These are phyloP conservation scores for Claviceps sp. DNA, from an alignment of 2,329 filamentous ascomycete species.

Conservation along the genomic window DNA sequence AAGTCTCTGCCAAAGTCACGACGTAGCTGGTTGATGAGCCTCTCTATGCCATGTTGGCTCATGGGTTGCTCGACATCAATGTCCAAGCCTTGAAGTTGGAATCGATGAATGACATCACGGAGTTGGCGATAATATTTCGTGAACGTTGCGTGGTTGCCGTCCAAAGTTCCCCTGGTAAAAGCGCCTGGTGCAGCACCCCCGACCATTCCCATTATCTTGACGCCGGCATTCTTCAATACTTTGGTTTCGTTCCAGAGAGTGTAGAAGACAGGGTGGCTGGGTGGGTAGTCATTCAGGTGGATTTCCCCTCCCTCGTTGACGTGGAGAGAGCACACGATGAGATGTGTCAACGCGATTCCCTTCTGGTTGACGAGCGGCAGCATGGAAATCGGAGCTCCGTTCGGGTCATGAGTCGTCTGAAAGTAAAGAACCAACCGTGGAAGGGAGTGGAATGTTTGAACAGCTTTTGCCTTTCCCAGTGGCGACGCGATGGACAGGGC, in stretches of 20 bases:
- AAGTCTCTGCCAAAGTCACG: slow-evolving; percentile 55
- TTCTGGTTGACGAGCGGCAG: slow-evolving; percentile 28
- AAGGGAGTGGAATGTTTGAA: neutral
- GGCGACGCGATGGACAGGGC: neutral
- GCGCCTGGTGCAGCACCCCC: slow-evolving; percentile 68
- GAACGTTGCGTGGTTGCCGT: slow-evolving; percentile 46
- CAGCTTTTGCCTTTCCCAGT: neutral
- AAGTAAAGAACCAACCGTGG: neutral
- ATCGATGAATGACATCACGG: slow-evolving; percentile 44
- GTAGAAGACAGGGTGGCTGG: slow-evolving; percentile 48
- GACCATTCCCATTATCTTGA: slow-evolving; percentile 73
- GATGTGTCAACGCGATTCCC: slow-evolving; percentile 47
- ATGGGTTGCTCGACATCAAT: slow-evolving; percentile 66
- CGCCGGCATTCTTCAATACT: slow-evolving; percentile 53
- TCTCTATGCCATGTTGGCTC: slow-evolving; percentile 49
- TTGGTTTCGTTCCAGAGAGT: slow-evolving; percentile 63
- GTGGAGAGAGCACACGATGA: slow-evolving; percentile 74
- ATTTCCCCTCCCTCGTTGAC: slow-evolving; percentile 53
- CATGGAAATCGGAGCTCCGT: slow-evolving; percentile 31
- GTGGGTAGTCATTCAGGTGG: slow-evolving; percentile 64
- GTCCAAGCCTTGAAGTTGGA: slow-evolving; percentile 54
- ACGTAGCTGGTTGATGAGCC: slow-evolving; percentile 52
- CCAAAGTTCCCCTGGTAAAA: slow-evolving; percentile 33
- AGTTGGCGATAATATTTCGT: slow-evolving; percentile 21
- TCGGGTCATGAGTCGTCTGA: slow-evolving; percentile 19